Base-by-base conservation (phyloP, 352 stramenopile species). In the Phytophthora sansomeana region DNA sequence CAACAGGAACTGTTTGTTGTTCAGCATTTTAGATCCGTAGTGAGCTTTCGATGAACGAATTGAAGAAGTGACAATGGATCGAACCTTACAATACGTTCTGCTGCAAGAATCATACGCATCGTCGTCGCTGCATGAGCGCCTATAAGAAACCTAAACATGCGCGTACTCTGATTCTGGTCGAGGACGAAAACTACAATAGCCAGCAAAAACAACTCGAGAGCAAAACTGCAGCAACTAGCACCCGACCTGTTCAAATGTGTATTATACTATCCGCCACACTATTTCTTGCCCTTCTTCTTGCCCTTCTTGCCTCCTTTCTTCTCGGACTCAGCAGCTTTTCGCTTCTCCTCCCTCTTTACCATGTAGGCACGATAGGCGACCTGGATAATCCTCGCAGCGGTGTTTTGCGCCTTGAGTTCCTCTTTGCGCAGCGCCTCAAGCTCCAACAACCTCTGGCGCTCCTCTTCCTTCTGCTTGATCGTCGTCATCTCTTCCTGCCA, bases 281-380 rank as follows among this genome's bases (percentile, higher is more conserved):
- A 74, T 63, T 87, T 87, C 49, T 83, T 87, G 16, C 77, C 77
- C 46, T 83, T 84, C 56, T 83, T 85, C 43, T 75, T 78, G 29
- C 62, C 79, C 30, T 74, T 77, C 63, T 94, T 94, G 53, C 84
- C 87, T 43, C 68, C 70, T 61, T 94, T 92, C 70, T 92, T 94
- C 35, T 72, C 67, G 1, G 73, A 70, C 16, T 90, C 80, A 8
- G 69, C 42, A 9, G 70, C 76, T 50, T 92, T 92, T 14, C 81
- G 82, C 58, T 89, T 91, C 43, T 86, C 79, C 36, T 89, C 76
- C 19, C 82, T 83, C 36, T 75, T 70, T 1, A 68, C 71, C 39
- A 77, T 53, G 50, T 86, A 67, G 4, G 77, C 58, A 0, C 78
- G 68, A 46, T 89, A 93, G 10, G 80, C 74, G 13, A 81, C 68